Evolutionary conservation across 2,329 filamentous ascomycete species (phyloP).

Genomic region (Amylocarpus encephaloides): DNA sequence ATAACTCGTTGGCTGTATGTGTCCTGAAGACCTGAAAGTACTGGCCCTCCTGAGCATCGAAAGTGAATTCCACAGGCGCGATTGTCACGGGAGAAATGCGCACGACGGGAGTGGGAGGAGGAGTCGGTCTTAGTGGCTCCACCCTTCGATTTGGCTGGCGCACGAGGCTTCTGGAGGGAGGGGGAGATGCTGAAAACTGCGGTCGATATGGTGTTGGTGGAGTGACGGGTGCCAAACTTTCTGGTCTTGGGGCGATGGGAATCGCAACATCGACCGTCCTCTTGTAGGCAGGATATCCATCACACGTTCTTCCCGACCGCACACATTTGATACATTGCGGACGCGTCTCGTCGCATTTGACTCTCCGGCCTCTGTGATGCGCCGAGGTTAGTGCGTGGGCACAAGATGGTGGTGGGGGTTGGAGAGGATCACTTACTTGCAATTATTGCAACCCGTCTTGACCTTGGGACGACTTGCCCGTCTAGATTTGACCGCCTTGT

Average conservation of each 20-base stretch:
- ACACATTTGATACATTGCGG: constrained; percentile 55
- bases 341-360: constrained; percentile 61
- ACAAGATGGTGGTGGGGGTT: background rate
- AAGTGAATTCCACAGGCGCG: constrained; percentile 33
- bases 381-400: background rate
- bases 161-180: background rate
- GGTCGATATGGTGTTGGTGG: constrained; percentile 4
- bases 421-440: constrained; percentile 48
- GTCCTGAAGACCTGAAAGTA: constrained; percentile 58
- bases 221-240: background rate
- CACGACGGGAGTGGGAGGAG: constrained; percentile 10
- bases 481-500: constrained; percentile 13
- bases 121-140: constrained; percentile 1
- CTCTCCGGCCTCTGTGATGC: constrained; percentile 46
- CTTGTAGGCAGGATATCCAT: constrained; percentile 46
- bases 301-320: constrained; percentile 51
- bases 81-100: constrained; percentile 13
- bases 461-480: constrained; percentile 43
- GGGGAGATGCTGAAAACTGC: constrained; percentile 4
- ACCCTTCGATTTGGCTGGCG: constrained; percentile 1
- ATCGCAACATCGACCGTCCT: constrained; percentile 17
- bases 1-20: constrained; percentile 56
- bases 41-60: constrained; percentile 46
- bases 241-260: constrained; percentile 23
- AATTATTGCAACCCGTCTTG: constrained; percentile 60